Conservation (phyloP, 2,329 filamentous ascomycete species). For the Penicillium sp. region DNA sequence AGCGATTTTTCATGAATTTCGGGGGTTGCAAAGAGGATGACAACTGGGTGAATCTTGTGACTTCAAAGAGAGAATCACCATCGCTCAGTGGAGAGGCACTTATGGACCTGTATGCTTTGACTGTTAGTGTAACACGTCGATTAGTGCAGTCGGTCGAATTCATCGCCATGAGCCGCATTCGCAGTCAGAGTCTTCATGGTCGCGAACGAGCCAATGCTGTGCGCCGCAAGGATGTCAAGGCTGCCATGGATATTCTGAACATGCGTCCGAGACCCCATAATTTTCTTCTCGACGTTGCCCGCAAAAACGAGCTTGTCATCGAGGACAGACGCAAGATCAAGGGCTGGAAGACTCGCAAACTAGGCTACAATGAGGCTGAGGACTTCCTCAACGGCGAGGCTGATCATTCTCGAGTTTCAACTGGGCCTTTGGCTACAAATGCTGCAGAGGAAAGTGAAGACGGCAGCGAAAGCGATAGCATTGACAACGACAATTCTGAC, state of each 20-base stretch:
- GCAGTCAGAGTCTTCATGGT: slow-evolving; percentile 40
- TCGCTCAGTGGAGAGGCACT: slow-evolving; percentile 69
- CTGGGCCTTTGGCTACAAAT: slow-evolving; percentile 1
- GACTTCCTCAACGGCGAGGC: slow-evolving; percentile 8
- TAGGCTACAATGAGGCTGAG: slow-evolving; percentile 33
- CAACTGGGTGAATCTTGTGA: slow-evolving; percentile 59
- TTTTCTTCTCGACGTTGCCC: slow-evolving; percentile 49
- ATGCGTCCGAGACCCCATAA: slow-evolving; percentile 43
- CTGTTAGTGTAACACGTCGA: slow-evolving; percentile 61
- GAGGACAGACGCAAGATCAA: slow-evolving; percentile 34
- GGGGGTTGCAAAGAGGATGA: slow-evolving; percentile 50
- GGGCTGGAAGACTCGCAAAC: slow-evolving; percentile 14
- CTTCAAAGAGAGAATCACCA: slow-evolving; percentile 51
- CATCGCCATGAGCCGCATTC: slow-evolving; percentile 63
- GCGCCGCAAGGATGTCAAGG: slow-evolving; percentile 46
- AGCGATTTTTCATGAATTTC: slow-evolving; percentile 68
- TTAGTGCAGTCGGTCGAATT: slow-evolving; percentile 65
- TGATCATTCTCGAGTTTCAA: slow-evolving; percentile 27
- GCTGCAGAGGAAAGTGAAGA: slow-evolving; percentile 15
- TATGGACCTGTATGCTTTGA: slow-evolving; percentile 66
- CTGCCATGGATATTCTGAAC: slow-evolving; percentile 51
- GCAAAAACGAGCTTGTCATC: slow-evolving; percentile 50
- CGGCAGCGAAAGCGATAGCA: slow-evolving; percentile 4
- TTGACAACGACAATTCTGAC: slow-evolving; percentile 8
- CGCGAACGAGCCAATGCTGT: slow-evolving; percentile 32